Evolutionary conservation across 306 rosid genomes (phyloP).

Genomic region (Comarum palustre): DNA sequence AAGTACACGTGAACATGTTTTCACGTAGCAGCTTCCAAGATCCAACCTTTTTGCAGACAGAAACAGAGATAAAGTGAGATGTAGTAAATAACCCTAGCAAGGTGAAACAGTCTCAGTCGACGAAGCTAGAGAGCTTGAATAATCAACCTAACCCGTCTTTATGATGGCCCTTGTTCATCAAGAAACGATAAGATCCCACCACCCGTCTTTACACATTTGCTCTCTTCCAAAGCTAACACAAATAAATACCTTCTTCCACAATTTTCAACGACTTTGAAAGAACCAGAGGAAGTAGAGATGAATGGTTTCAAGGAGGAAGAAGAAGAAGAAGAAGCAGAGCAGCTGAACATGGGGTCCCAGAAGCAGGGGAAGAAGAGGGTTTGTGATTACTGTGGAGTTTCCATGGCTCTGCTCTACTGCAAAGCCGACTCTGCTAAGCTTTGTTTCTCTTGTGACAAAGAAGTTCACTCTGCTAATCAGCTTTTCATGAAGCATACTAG

Average conservation of each 20-base stretch:
- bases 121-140: not conserved
- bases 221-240: conserved; percentile 27
- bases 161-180: conserved; percentile 39
- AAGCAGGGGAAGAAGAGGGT: not conserved
- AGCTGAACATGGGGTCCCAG: conserved; percentile 15
- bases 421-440: conserved; percentile 90
- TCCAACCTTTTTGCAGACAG: not conserved
- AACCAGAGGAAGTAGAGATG: conserved; percentile 23
- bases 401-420: conserved; percentile 67
- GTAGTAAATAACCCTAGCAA: not conserved
- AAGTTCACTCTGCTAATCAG: conserved; percentile 75
- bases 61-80: not conserved
- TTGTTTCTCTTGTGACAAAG: conserved; percentile 75
- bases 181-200: conserved; percentile 35
- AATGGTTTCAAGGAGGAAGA: conserved; percentile 14
- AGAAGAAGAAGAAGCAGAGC: not conserved
- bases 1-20: conserved; percentile 2
- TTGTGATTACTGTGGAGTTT: conserved; percentile 62
- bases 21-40: conserved; percentile 11
- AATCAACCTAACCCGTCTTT: not conserved
- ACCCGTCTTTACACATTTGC: conserved; percentile 16
- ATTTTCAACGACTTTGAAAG: not conserved
- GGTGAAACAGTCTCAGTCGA: not conserved
- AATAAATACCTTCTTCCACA: not conserved
- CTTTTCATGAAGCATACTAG: conserved; percentile 86